These are phyloP conservation scores for Pulveroboletus sp. DNA, from an alignment of 768 basidiomycete species.

Conservation along the genomic window DNA sequence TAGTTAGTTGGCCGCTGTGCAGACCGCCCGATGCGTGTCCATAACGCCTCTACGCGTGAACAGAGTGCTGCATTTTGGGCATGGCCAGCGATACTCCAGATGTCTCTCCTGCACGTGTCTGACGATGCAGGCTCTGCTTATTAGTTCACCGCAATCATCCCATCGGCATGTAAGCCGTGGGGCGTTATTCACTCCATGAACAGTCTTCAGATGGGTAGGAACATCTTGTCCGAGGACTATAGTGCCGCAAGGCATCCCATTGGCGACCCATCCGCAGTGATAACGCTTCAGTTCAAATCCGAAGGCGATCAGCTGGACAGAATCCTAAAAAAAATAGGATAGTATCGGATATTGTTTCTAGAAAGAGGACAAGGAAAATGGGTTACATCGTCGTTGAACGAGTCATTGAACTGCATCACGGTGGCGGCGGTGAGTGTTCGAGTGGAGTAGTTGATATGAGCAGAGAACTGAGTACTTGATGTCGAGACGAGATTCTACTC, in stretches of 20 bases:
- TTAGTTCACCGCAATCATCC: slow-evolving; percentile 12
- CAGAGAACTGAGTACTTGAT: background rate
- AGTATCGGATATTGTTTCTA: background rate
- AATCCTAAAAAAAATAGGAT: slow-evolving; percentile 5
- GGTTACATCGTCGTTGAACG: too few species aligned
- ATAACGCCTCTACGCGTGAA: slow-evolving; percentile 23
- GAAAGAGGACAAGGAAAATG: too few species aligned
- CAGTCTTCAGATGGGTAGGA: slow-evolving; percentile 12
- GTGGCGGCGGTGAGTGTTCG: background rate
- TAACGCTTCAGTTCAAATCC: background rate
- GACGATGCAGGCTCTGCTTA: slow-evolving; percentile 13
- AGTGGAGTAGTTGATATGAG: background rate
- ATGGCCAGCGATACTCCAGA: slow-evolving; percentile 21
- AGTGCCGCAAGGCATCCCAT: slow-evolving; percentile 11
- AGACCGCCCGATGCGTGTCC: slow-evolving; percentile 12
- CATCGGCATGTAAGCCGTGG: slow-evolving; percentile 12
- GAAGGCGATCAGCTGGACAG: slow-evolving; percentile 6
- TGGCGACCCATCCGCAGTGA: slow-evolving; percentile 8
- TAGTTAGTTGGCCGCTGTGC: background rate
- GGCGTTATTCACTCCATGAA: background rate
- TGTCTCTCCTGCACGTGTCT: slow-evolving; percentile 25
- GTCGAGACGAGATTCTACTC: background rate
- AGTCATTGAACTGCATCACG: too few species aligned
- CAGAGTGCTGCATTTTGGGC: slow-evolving; percentile 8
- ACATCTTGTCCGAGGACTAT: slow-evolving; percentile 14